Evolutionary conservation across 352 stramenopile species (phyloP), one percentile per base, ranked within the genome.

Genomic region (Phytophthora tubulina): DNA sequence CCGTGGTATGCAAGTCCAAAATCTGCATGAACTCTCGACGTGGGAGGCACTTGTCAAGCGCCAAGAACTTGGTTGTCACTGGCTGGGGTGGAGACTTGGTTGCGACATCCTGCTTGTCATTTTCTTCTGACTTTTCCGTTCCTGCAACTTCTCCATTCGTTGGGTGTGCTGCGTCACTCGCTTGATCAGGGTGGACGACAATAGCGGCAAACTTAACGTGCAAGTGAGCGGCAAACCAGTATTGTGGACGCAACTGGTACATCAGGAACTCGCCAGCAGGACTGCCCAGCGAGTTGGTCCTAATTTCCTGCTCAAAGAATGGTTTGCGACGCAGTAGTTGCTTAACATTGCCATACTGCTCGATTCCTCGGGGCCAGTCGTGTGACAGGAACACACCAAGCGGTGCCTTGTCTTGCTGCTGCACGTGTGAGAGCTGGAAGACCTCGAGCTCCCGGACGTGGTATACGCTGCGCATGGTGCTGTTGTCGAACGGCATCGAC

Each of bases 1-100:
- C 56, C n/a, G 35, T 17, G 21, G 67, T 56, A 13, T 74, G 58
- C 67, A 97, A 87, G 56, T 98, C 82, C 4, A 99, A 54, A 35
- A 99, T 90, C 57, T 99, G 95, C 38, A 99, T 85, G 72, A 98
- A 99, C 35, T 98, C 91, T 27, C 97, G 81, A 48, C 93, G 88
- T 11, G 95, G 98, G 4, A 99, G 85, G 66, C 97, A 99, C 79
- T 99, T 99, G 86, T 99, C 98, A n/a, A 99, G 84, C 31, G 97
- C 97, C n/a, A 80, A 55, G 15, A 81, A 78, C 65, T 81, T 84
- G 14, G 74, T 84, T 44, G 60, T 83, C 30, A 41, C 45, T 63
- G 59, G 69, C 56, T 65, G 33, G 9, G 46, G 46, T 10, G 35
- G 30, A 10, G 61, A 17, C 33, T 70, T 73, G 14, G 32, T 10